A percentile compares a stretch with the other conserved stretches of the same genome.
These are phyloP conservation scores for Phoenix dactylifera DNA, from an alignment of 176 grass and related monocot species.

Conservation along the genomic window DNA sequence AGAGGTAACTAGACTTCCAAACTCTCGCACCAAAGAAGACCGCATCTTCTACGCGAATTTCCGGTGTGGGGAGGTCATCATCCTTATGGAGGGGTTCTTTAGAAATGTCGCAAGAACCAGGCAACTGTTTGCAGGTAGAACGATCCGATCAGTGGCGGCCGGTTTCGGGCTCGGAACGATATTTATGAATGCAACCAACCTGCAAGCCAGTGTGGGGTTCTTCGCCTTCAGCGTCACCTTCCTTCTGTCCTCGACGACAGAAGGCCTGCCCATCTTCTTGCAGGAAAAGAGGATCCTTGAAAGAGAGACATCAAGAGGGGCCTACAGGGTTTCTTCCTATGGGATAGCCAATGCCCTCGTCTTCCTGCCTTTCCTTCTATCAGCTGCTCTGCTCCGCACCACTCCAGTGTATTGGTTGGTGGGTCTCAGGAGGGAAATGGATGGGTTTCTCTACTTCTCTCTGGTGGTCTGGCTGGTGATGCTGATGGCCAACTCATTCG, in stretches of 20 bases:
- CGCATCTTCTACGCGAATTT: conserved; percentile 45
- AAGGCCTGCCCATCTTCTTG: conserved; percentile 76
- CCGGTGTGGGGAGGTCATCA: conserved; percentile 27
- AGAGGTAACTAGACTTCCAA: neutral
- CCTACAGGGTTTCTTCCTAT: conserved; percentile 83
- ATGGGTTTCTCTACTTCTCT: conserved; percentile 64
- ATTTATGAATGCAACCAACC: conserved; percentile 50
- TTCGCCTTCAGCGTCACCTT: conserved; percentile 93
- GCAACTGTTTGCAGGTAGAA: conserved; percentile 55
- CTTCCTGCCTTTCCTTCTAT: conserved; percentile 61
- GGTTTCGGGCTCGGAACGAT: conserved; percentile 65
- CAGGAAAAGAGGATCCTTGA: conserved; percentile 70
- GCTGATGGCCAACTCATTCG: conserved; percentile 80
- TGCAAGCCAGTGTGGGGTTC: conserved; percentile 71
- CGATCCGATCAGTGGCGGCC: conserved; percentile 46
- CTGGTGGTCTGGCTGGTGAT: conserved; percentile 84
- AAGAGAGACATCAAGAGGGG: conserved; percentile 70
- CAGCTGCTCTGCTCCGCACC: conserved; percentile 44
- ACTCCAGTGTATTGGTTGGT: conserved; percentile 84
- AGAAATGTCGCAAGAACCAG: conserved; percentile 65
- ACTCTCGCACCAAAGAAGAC: conserved; percentile 1
- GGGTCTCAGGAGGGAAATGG: conserved; percentile 44
- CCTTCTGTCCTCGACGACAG: conserved; percentile 75
- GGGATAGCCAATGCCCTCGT: conserved; percentile 55
- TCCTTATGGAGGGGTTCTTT: conserved; percentile 41